phyloP scores from a whole-genome alignment of 2,329 filamentous ascomycete species.

The Elsinoe perseae region DNA sequence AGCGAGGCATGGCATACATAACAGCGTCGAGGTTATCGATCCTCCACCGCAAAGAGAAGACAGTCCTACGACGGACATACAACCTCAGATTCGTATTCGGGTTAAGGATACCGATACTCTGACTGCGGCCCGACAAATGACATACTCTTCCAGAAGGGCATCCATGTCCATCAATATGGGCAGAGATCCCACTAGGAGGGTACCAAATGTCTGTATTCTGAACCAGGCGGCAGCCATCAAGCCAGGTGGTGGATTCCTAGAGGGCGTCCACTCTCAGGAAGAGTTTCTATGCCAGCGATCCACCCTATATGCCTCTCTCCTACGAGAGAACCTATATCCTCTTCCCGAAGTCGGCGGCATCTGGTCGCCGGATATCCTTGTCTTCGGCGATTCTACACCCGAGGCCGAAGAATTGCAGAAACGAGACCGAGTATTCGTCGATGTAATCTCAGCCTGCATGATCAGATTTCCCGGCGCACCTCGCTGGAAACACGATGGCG shows the following conservation, averaged over 20 bases:
- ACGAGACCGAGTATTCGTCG: conserved; percentile 50
- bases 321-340: conserved; percentile 49
- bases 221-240: conserved; percentile 58
- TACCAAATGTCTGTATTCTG: conserved; percentile 45
- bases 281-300: conserved; percentile 55
- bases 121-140: conserved; percentile 40
- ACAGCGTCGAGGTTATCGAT: conserved; percentile 43
- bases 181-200: background rate
- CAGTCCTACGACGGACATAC: background rate
- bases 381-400: conserved; percentile 43
- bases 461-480: conserved; percentile 44
- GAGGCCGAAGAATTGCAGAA: conserved; percentile 36
- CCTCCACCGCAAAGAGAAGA: conserved; percentile 26
- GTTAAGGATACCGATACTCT: conserved; percentile 48
- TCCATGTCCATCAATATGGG: conserved; percentile 12
- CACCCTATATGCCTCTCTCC: conserved; percentile 52
- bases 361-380: conserved; percentile 52
- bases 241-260: conserved; percentile 54
- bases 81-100: conserved; percentile 33
- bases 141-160: conserved; percentile 19
- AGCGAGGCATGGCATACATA: conserved; percentile 48
- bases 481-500: conserved; percentile 12
- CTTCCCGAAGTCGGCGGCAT: conserved; percentile 51
- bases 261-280: conserved; percentile 54
- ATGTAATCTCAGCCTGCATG: conserved; percentile 53